These are phyloP conservation scores for Fusarium coffeatum DNA, from an alignment of 2,329 filamentous ascomycete genomes.

Conservation along the genomic window DNA sequence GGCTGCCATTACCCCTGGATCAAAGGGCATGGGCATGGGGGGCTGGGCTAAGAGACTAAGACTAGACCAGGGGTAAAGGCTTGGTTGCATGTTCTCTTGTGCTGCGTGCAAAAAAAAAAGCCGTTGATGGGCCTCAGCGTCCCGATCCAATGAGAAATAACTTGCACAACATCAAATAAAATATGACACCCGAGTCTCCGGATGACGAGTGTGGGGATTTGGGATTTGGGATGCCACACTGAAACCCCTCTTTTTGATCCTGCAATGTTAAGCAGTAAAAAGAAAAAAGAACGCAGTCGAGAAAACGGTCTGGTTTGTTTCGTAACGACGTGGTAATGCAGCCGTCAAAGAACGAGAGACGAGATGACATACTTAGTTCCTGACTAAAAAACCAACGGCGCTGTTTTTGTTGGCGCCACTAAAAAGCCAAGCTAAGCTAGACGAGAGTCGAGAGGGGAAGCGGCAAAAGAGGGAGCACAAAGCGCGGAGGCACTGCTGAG, in stretches of 20 bases:
- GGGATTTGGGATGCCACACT: slow-evolving; percentile 31
- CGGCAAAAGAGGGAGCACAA: slow-evolving; percentile 8
- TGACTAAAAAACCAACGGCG: not conserved
- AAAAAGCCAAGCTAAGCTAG: not conserved
- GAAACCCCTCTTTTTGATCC: slow-evolving; percentile 28
- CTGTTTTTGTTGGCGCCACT: slow-evolving; percentile 21
- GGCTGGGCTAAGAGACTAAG: not conserved
- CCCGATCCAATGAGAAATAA: slow-evolving; percentile 19
- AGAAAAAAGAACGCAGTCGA: not conserved
- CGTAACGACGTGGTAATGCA: slow-evolving; percentile 14
- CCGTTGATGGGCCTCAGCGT: slow-evolving; percentile 24
- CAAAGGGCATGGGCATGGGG: slow-evolving; percentile 12
- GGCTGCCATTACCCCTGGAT: not conserved
- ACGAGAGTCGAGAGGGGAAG: not conserved
- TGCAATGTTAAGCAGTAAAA: slow-evolving; percentile 29
- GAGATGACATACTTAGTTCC: slow-evolving; percentile 32
- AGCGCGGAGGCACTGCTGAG: not conserved
- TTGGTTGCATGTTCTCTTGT: not conserved
- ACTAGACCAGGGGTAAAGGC: slow-evolving; percentile 32
- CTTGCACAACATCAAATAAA: not conserved
- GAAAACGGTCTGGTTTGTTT: slow-evolving; percentile 24
- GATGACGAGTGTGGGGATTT: slow-evolving; percentile 28
- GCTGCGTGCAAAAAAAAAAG: not conserved
- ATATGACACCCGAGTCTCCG: slow-evolving; percentile 21
- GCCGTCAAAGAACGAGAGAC: slow-evolving; percentile 21